Evolutionary conservation across 352 stramenopile genomes (phyloP), one percentile per base, ranked within the genome.

Genomic region (Pythium insidiosum): DNA sequence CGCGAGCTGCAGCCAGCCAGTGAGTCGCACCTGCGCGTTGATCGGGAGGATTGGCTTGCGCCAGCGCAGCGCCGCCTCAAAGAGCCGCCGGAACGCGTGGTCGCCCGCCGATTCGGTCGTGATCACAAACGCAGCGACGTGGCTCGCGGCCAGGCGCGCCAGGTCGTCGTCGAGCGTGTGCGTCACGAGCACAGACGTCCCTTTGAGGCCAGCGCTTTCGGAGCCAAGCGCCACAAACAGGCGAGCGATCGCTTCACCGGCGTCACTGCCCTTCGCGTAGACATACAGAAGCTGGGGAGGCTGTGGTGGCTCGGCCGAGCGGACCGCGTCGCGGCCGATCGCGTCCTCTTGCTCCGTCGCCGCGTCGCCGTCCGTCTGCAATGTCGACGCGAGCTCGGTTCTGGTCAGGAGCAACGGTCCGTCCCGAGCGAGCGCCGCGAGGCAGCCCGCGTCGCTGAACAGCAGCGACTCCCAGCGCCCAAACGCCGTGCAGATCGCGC

Each of bases 401-500:
- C 42, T 26, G 1, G 25, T 1, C 10, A 55, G 26, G 0, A 45
- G 22, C 42, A 47, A 47, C 2, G 23, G 34, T 5, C 6, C 29
- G n/a, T 6, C 19, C 11, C 18, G 13, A 2, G 12, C 30, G 5
- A 53, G 30, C 0, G 23, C 19, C 10, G 56, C 29, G 10, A 50
- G 23, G 12, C 31, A 15, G 22, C 11, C 31, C 6, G 38, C n/a
- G 12, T 39, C 35, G 34, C 49, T 30, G 33, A 77, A 77, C 9
- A 79, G 50, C 6, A 43, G 28, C 1, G 63, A 29, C 5, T 66
- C 53, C 67, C 70, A 83, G 33, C 49, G 43, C 24, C 56, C 51
- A 44, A 73, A 70, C 4, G 66, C 70, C 38, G 63, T 58, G 44
- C 58, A 79, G 24, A 79, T 58, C 11, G 69, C 70, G 0, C 67